phyloP scores from a whole-genome alignment of 441 rosid species.

The Arabidopsis hybrid region DNA sequence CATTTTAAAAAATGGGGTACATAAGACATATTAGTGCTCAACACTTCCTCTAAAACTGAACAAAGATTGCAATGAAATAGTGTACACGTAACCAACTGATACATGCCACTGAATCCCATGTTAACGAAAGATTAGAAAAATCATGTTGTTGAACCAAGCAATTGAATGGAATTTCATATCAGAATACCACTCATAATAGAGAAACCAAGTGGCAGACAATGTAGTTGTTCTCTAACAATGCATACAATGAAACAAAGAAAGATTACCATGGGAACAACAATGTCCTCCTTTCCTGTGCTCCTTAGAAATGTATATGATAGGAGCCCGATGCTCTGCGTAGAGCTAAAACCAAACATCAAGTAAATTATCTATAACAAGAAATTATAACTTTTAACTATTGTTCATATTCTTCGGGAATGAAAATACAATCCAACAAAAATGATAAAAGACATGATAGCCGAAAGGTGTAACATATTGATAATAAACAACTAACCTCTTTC shows the following conservation, averaged over 20 bases:
- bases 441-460: not conserved
- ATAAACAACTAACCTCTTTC: constrained; percentile 58
- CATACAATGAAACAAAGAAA: constrained; percentile 11
- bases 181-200: not conserved
- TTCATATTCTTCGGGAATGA: not conserved
- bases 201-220: not conserved
- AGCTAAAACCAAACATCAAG: constrained; percentile 58
- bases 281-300: constrained; percentile 96
- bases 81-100: constrained; percentile 2
- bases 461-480: not conserved
- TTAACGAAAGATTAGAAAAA: not conserved
- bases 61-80: not conserved
- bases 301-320: constrained; percentile 89
- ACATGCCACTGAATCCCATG: constrained; percentile 1
- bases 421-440: not conserved
- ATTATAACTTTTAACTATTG: not conserved
- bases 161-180: not conserved
- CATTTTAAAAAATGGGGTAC: not conserved
- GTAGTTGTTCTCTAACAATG: not conserved
- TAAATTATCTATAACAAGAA: constrained; percentile 23
- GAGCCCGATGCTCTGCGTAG: constrained; percentile 91
- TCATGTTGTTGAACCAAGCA: constrained; percentile 1
- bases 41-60: not conserved
- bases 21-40: constrained; percentile 1
- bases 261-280: constrained; percentile 96